These are phyloP conservation scores for Candida krabiensis DNA, from an alignment of 805 yeast genomes.

Conservation along the genomic window DNA sequence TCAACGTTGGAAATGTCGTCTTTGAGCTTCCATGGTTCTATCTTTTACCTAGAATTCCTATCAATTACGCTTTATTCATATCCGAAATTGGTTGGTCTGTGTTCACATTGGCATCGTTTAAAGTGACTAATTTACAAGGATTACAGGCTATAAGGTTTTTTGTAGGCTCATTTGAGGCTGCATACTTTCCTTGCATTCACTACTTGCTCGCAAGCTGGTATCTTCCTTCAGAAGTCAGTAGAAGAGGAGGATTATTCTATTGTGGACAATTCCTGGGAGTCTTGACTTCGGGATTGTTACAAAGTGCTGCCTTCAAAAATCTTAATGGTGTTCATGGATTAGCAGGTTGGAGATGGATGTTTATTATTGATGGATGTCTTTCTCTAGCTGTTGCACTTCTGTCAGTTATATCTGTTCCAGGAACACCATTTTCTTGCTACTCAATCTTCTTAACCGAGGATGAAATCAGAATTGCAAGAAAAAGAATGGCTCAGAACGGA, in stretches of 20 bases:
- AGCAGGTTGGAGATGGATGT: slow-evolving; percentile 58
- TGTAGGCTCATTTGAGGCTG: slow-evolving; percentile 69
- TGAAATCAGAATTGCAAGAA: slow-evolving; percentile 53
- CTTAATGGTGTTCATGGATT: slow-evolving; percentile 25
- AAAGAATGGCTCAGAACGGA: slow-evolving; percentile 38
- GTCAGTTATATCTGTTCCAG: slow-evolving; percentile 48
- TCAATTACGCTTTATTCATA: slow-evolving; percentile 51
- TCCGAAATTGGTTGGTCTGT: slow-evolving; percentile 70
- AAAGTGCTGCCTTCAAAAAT: slow-evolving; percentile 36
- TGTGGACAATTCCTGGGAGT: slow-evolving; percentile 63
- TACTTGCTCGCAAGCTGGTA: slow-evolving; percentile 60
- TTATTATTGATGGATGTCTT: slow-evolving; percentile 49
- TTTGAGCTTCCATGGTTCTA: slow-evolving; percentile 65
- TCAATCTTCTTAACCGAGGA: slow-evolving; percentile 55
- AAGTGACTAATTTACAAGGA: slow-evolving; percentile 47
- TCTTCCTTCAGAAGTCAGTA: slow-evolving; percentile 53
- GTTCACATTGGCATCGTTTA: slow-evolving; percentile 57
- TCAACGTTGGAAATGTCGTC: slow-evolving; percentile 56
- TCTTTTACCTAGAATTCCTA: slow-evolving; percentile 53
- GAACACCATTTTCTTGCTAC: slow-evolving; percentile 60
- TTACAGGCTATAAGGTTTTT: slow-evolving; percentile 65
- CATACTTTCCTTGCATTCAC: slow-evolving; percentile 63
- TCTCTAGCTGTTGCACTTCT: slow-evolving; percentile 26
- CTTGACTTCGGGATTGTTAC: slow-evolving; percentile 56
- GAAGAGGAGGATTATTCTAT: slow-evolving; percentile 65